Evolutionary conservation across 2,329 filamentous ascomycete species (phyloP).

Genomic region (Aspergillus arachidicola): DNA sequence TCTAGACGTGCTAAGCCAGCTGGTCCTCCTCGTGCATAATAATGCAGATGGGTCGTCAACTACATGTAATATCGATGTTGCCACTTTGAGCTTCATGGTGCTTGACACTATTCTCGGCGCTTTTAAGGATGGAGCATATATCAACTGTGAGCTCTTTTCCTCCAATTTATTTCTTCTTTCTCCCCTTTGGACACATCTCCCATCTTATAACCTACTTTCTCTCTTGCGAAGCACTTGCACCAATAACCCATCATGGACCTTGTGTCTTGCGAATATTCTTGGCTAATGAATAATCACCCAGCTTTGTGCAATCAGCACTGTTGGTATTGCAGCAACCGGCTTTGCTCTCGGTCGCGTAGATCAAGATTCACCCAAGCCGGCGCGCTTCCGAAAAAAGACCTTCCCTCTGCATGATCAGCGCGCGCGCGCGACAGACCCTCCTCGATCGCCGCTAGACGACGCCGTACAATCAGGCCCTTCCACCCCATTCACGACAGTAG

Average conservation of each 20-base stretch:
- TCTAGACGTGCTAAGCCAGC: slow-evolving; percentile 22
- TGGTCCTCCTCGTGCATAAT: slow-evolving; percentile 25
- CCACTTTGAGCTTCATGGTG: slow-evolving; percentile 37
- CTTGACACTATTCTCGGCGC: slow-evolving; percentile 31
- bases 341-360: slow-evolving; percentile 59
- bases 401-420: slow-evolving; percentile 24
- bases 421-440: slow-evolving; percentile 17
- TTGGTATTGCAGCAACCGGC: slow-evolving; percentile 63
- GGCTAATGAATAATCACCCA: slow-evolving; percentile 31
- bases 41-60: slow-evolving; percentile 38
- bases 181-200: neutral
- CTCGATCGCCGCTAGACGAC: slow-evolving; percentile 17
- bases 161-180: slow-evolving; percentile 5
- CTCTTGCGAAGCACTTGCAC: neutral
- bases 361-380: slow-evolving; percentile 35
- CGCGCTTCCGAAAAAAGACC: slow-evolving; percentile 30
- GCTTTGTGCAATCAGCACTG: slow-evolving; percentile 66
- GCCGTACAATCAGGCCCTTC: slow-evolving; percentile 22
- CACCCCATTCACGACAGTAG: slow-evolving; percentile 18
- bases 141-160: slow-evolving; percentile 37
- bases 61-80: slow-evolving; percentile 33
- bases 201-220: neutral
- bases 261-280: neutral
- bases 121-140: slow-evolving; percentile 44
- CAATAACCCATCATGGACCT: neutral